Percentiles rank a stretch among this genome's conserved stretches.
These are phyloP conservation scores for Pecoramyces ruminantium DNA, from an alignment of 192 early-diverging fungal species.

Conservation along the genomic window DNA sequence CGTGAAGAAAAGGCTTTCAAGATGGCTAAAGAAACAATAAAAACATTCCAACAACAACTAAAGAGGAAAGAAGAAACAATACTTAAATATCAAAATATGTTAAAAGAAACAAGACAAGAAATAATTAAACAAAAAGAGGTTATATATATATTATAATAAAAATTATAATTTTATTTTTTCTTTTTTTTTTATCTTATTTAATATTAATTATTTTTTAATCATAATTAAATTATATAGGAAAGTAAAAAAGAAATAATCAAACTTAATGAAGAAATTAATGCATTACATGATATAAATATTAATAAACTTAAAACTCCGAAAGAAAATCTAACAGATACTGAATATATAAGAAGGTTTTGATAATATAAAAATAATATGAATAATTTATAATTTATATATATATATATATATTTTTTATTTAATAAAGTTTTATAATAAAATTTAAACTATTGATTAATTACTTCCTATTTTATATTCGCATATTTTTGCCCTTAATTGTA, in stretches of 20 bases:
- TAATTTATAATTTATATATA: no score
- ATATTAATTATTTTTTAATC: no score
- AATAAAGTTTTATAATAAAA: no score
- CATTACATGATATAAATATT: background rate
- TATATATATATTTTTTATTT: no score
- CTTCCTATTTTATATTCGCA: no score
- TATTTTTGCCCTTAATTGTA: no score
- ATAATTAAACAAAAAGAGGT: background rate
- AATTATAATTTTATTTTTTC: no score
- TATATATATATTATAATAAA: no score
- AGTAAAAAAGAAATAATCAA: background rate
- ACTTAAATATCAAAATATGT: background rate
- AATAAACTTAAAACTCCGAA: background rate
- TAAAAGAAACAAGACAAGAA: background rate
- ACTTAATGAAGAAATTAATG: background rate
- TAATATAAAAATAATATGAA: no score
- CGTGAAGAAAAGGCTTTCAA: background rate
- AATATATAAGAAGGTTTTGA: background rate
- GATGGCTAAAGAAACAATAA: background rate
- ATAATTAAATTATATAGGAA: background rate
- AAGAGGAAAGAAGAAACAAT: background rate
- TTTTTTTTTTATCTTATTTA: no score
- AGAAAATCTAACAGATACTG: background rate
- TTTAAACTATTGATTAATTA: no score
- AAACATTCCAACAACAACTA: background rate